Evolutionary conservation across 2,329 filamentous ascomycete genomes (phyloP).

Genomic region (Ophiocordyceps sinensis): DNA sequence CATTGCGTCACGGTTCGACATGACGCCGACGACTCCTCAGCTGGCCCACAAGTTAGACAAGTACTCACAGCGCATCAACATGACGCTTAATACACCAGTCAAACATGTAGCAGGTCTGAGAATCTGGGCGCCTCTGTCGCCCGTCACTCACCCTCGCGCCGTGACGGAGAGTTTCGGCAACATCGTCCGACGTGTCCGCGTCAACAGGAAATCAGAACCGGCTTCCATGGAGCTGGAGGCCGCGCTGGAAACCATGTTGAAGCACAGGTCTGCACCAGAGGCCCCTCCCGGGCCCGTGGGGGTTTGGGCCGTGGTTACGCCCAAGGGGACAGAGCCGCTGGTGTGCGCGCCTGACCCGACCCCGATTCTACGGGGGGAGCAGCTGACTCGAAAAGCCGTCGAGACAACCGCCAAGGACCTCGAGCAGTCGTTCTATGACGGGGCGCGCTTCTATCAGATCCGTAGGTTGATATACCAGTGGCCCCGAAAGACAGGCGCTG

Average conservation of each 20-base stretch:
- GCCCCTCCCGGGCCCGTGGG: conserved; percentile 33
- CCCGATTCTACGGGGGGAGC: conserved; percentile 1
- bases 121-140: conserved; percentile 36
- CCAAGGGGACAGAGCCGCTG: conserved; percentile 13
- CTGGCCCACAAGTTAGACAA: conserved; percentile 19
- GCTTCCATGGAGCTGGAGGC: conserved; percentile 60
- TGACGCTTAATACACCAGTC: conserved; percentile 9
- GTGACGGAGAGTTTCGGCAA: conserved; percentile 61
- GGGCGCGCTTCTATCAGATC: conserved; percentile 30
- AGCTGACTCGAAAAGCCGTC: conserved; percentile 6
- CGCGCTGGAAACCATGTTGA: conserved; percentile 45
- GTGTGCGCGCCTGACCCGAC: conserved; percentile 4
- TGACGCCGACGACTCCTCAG: conserved; percentile 7
- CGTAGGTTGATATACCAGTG: conserved; percentile 8
- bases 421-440: conserved; percentile 20
- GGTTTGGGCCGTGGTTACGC: conserved; percentile 61
- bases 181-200: conserved; percentile 52
- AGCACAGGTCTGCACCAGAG: conserved; percentile 13
- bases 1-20: conserved; percentile 19
- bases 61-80: conserved; percentile 21
- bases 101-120: conserved; percentile 10
- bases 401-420: conserved; percentile 14
- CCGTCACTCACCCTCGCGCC: conserved; percentile 46
- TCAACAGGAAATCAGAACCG: conserved; percentile 32
- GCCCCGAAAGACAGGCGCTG: conserved; percentile 3